A percentile compares a stretch with the other conserved stretches of the same genome.
Evolutionary conservation across 225 moss, liverwort and hornwort species (phyloP).

Genomic region (Marchantia paleacea): DNA sequence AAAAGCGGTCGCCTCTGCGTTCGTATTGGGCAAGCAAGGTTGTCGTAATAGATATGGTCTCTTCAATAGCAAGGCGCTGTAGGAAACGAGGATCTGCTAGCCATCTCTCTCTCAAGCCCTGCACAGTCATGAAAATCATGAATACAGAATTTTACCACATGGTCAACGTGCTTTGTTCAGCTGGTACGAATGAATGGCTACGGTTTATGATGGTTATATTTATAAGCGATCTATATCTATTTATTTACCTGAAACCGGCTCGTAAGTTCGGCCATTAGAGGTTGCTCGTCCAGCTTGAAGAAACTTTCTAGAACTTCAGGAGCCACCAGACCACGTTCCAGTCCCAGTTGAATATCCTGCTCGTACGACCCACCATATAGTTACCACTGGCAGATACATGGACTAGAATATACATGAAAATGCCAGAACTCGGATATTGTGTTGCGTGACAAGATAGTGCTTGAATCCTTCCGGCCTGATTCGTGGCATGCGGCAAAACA

Average conservation of each 20-base stretch:
- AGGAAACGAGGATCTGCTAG: conserved; percentile 93
- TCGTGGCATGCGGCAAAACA: too few species aligned
- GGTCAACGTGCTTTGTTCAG: too few species aligned
- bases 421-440: too few species aligned
- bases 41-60: conserved; percentile 87
- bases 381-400: not conserved
- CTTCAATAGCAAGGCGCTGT: conserved; percentile 91
- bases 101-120: conserved; percentile 94
- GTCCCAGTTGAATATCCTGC: conserved; percentile 88
- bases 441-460: too few species aligned
- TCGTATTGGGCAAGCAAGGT: conserved; percentile 83
- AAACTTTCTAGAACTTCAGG: conserved; percentile 83
- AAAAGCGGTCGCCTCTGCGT: conserved; percentile 69
- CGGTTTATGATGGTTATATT: too few species aligned
- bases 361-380: not conserved
- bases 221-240: too few species aligned
- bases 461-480: too few species aligned
- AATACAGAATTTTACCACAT: not conserved
- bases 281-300: conserved; percentile 82
- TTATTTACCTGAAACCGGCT: conserved; percentile 72
- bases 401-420: not conserved
- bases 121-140: not conserved
- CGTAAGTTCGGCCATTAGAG: conserved; percentile 66
- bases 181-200: too few species aligned
- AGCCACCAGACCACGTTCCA: conserved; percentile 79